Conservation (phyloP, 2,329 filamentous ascomycete species). For the Curvularia hawaiiensis region DNA sequence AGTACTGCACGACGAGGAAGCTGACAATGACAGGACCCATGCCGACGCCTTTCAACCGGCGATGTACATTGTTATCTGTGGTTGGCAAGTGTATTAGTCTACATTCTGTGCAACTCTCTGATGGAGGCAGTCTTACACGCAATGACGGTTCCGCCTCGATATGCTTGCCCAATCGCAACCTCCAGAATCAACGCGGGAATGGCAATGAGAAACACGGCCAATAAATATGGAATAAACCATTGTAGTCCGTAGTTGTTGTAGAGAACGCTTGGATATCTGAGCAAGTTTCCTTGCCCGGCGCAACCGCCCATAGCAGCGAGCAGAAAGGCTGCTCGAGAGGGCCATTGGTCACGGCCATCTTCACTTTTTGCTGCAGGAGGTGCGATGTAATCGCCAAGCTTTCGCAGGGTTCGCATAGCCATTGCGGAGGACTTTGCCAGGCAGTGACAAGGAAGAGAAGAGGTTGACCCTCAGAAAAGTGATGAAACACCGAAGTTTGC, state of each 20-base stretch:
- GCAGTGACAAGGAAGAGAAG: background rate
- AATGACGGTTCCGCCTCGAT: slow-evolving; percentile 61
- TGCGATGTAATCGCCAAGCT: slow-evolving; percentile 39
- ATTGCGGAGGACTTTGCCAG: slow-evolving; percentile 9
- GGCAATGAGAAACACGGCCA: slow-evolving; percentile 61
- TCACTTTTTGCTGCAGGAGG: slow-evolving; percentile 44
- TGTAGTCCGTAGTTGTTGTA: slow-evolving; percentile 66
- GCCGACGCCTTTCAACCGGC: slow-evolving; percentile 60
- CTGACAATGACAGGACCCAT: slow-evolving; percentile 59
- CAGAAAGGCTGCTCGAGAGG: slow-evolving; percentile 60
- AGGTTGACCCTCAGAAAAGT: slow-evolving; percentile 1
- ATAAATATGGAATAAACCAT: slow-evolving; percentile 64
- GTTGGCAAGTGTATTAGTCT: background rate
- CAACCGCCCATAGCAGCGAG: slow-evolving; percentile 65
- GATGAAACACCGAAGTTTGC: background rate
- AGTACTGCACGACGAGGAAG: slow-evolving; percentile 60
- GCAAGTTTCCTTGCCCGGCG: slow-evolving; percentile 63
- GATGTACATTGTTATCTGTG: slow-evolving; percentile 53
- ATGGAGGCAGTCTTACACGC: slow-evolving; percentile 43
- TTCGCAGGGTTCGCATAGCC: slow-evolving; percentile 26
- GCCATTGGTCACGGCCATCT: slow-evolving; percentile 60
- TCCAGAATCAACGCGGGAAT: slow-evolving; percentile 63
- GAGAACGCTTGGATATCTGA: slow-evolving; percentile 63
- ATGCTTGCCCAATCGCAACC: slow-evolving; percentile 59
- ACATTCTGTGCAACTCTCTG: background rate